phyloP scores from a whole-genome alignment of 495 filamentous ascomycete genomes.

The Aspergillus avenaceus region DNA sequence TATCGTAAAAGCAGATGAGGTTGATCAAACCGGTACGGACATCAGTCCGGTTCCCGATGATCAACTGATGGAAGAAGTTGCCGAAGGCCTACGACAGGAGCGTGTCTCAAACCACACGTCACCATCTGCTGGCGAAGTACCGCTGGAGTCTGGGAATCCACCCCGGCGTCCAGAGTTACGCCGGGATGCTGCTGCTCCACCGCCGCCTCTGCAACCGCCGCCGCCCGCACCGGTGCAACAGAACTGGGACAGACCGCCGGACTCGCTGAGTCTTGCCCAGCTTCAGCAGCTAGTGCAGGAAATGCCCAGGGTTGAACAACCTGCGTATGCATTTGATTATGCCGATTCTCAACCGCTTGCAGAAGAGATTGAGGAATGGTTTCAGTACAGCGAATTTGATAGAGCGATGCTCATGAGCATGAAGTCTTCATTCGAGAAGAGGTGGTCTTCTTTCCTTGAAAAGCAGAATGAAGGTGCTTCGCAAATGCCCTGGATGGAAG shows the following conservation, averaged over 20 bases:
- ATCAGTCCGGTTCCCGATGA: conserved; percentile 48
- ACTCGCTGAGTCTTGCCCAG: conserved; percentile 81
- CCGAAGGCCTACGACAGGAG: conserved; percentile 45
- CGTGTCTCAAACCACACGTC: conserved; percentile 22
- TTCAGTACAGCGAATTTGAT: conserved; percentile 80
- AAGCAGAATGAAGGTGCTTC: conserved; percentile 26
- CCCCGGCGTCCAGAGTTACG: conserved; percentile 49
- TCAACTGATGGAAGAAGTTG: conserved; percentile 45
- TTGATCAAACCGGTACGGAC: conserved; percentile 52
- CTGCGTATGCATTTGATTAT: conserved; percentile 92
- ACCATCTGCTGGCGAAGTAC: neutral
- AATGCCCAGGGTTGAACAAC: conserved; percentile 70
- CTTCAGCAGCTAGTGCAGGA: conserved; percentile 75
- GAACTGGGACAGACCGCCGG: conserved; percentile 47
- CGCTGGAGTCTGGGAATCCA: conserved; percentile 15
- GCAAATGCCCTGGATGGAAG: conserved; percentile 48
- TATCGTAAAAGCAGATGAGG: conserved; percentile 52
- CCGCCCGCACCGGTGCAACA: conserved; percentile 50
- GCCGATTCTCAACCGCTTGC: conserved; percentile 73
- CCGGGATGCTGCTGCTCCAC: conserved; percentile 54
- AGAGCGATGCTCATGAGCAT: conserved; percentile 61
- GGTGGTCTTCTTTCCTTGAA: conserved; percentile 51
- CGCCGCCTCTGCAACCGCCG: conserved; percentile 55
- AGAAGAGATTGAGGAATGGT: conserved; percentile 96
- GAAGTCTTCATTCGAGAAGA: conserved; percentile 66